Evolutionary conservation across 192 early-diverging fungal genomes (phyloP), one percentile per base, ranked within the genome.

Genomic region (Chytriomyces confervae): DNA sequence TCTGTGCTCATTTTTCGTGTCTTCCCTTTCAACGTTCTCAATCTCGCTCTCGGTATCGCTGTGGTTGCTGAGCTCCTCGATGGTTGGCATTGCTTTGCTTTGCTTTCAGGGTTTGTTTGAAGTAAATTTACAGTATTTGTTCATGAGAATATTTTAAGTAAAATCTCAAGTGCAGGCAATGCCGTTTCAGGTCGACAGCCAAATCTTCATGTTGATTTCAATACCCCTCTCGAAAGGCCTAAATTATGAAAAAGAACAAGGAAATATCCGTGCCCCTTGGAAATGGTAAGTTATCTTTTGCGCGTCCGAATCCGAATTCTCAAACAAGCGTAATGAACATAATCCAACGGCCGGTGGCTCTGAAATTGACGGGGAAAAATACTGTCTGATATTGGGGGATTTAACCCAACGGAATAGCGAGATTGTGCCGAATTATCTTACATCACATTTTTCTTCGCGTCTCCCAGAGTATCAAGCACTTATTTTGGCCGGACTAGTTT

Each of bases 401-500:
- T 84, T 98, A 65, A 87, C 94, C 47, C 71, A 88, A 9, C 96
- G 94, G 73, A 73, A 72, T 48, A 50, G 83, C 0, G 44, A 81
- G 1, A 80, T 96, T n/a, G 85, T 90, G 7, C 85, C 89, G 10
- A 50, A 51, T 29, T 29, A 24, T 1, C 6, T 46, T 16, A 0
- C 44, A 43, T 44, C 45, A 49, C 13, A 72, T 0, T 13, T 27
- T 27, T 6, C 16, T 9, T 50, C 53, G 44, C 53, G 44, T 23
- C n/a, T 20, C 11, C 5, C 71, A 93, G 88, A 46, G 43, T 86
- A 9, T 94, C 96, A 5, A 99, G 0, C 96, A 0, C 80, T 99
- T 51, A 94, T 97, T 68, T 76, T 99, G 6, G 94, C 96, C 71
- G 97, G 98, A 81, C 97, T 96, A 63, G 94, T 97, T 23, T 83